Evolutionary conservation across 768 basidiomycete genomes (phyloP), one percentile per base, ranked within the genome.

Genomic region (Suillus lakei): DNA sequence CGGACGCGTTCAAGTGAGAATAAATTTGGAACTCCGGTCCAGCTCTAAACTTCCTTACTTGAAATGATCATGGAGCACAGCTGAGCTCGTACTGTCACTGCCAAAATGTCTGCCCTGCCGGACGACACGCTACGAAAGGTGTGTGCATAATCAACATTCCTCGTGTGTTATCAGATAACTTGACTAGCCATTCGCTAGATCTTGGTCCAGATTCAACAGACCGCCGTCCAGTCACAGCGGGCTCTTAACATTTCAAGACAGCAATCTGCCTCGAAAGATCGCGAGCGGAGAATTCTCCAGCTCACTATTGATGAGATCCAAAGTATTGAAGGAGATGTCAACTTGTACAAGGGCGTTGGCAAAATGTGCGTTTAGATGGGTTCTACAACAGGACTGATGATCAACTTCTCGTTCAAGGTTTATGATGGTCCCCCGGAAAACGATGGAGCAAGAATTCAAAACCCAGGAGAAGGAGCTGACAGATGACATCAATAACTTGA

Each of bases 311-410:
- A 90, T 68, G 95, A 98, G 76, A 88, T 98, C 67, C 82, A 81
- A 38, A 81, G 83, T 41, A 85, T 96, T 59, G 83, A 88, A 68
- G 86, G 86, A 32, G 84, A 91, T 66, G 89, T 92, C 15, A 93
- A 91, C 72, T 80, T 98, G 71, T 98, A 96, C 80, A 95, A 92
- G 72, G 96, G 96, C 55, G 93, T 98, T 53, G 96, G 96, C 38
- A 98, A 98, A 80, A 97, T 97, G 96, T 96, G 68, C 67, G 63
- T 69, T 26, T 58, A 32, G 41, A 48, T 59, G 28, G 7, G 59
- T 62, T 53, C 46, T 46, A 51, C 53, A 26, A 36, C 43, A 23
- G 54, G 16, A 48, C 21, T 30, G 51, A 32, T 62, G 54, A 53
- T 70, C 51, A 63, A 32, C 3, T 38, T 28, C 41, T 60, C 12